Percentiles rank a stretch among this genome's conserved stretches.
phyloP scores from a whole-genome alignment of 805 yeast genomes.

The Blastobotrys terrestris region DNA sequence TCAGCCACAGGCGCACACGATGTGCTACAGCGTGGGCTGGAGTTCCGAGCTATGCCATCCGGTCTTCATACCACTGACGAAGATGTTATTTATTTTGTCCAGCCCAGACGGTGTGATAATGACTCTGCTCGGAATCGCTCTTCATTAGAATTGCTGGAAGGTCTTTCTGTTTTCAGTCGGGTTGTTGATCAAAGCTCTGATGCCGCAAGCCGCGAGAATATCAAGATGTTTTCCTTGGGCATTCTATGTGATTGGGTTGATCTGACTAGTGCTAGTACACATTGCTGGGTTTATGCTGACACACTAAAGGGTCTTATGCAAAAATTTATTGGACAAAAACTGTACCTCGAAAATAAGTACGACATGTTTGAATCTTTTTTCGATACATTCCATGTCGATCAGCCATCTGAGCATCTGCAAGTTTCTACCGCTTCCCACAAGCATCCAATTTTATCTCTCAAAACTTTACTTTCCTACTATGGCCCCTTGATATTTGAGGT shows the following conservation, averaged over 20 bases:
- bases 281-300: slow-evolving; percentile 37
- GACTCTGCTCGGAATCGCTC: slow-evolving; percentile 8
- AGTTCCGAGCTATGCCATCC: slow-evolving; percentile 62
- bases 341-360: slow-evolving; percentile 1
- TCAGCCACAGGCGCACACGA: slow-evolving; percentile 10
- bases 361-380: slow-evolving; percentile 9
- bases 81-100: slow-evolving; percentile 52
- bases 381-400: slow-evolving; percentile 30
- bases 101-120: slow-evolving; percentile 22
- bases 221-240: slow-evolving; percentile 62
- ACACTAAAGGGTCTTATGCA: slow-evolving; percentile 18
- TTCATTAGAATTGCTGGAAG: slow-evolving; percentile 22
- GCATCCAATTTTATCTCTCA: slow-evolving; percentile 36
- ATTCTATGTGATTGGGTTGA: slow-evolving; percentile 30
- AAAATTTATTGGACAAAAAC: slow-evolving; percentile 5
- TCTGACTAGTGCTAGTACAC: slow-evolving; percentile 4
- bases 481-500: slow-evolving; percentile 63
- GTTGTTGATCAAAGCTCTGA: slow-evolving; percentile 31
- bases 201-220: slow-evolving; percentile 11
- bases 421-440: slow-evolving; percentile 26
- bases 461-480: slow-evolving; percentile 39
- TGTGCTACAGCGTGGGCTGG: slow-evolving; percentile 39
- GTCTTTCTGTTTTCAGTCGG: slow-evolving; percentile 48
- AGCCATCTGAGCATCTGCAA: slow-evolving; percentile 23
- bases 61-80: slow-evolving; percentile 50